Evolutionary conservation across 1,139 yeast species (phyloP), one percentile per base, ranked within the genome.

Genomic region (Debaryomycetaceae sp.): DNA sequence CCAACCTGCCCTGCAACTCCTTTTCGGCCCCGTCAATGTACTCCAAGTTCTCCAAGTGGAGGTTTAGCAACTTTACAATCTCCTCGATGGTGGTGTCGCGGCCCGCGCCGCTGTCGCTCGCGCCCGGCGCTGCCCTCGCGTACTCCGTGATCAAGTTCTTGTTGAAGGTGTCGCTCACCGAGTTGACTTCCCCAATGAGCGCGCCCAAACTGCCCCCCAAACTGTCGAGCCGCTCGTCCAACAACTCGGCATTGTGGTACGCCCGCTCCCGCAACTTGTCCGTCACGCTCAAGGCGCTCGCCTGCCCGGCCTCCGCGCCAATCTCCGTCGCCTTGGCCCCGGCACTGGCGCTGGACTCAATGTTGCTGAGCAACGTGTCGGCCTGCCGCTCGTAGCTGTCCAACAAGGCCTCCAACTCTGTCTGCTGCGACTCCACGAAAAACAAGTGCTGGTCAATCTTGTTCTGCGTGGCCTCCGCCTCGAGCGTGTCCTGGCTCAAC

Each of bases 211-310:
- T 83, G 26, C 73, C 66, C 12, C 93, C 93, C 49, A 90, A 62
- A 13, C 68, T 59, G 40, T 81, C 93, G 38, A 90, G 61, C 49
- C 81, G 81, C 43, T 79, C 90, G 47, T 85, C 94, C 39, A 90
- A 62, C 31, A 76, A 62, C 47, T 87, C 94, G 0, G 98, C 97
- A 25, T 86, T 71, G 39, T 74, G 77, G 50, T 87, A 90, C 0
- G 95, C 94, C 46, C 80, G 81, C 47, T 81, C 92, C 44, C 98
- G 76, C 46, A 86, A 83, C 51, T 81, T 85, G 49, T 90, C 98
- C 25, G 70, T 62, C 29, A 31, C 29, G 32, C 31, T 26, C 32
- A 37, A 30, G 7, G 45, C 27, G 18, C 22, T 26, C 26, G 34
- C 28, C 27, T 34, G 26, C 26, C 35, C 25, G 33, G 32, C 29